Evolutionary conservation across 164 flowering plant genomes (phyloP), one percentile per base, ranked within the genome.

Genomic region (Dillenia suffruticosa): DNA sequence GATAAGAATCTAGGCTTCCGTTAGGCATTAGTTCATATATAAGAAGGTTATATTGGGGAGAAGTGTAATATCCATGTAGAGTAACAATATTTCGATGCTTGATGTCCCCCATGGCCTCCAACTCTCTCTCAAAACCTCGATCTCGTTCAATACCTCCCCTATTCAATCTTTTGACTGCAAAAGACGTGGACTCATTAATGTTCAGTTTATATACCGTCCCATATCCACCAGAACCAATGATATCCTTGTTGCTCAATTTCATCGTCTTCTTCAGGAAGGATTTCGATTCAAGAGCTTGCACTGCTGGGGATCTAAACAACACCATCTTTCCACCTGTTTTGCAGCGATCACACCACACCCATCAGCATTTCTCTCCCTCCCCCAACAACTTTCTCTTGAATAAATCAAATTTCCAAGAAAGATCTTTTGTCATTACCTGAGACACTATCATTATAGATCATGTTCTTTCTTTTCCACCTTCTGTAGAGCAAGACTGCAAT

Each of bases 21-120:
- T 91, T 89, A 8, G 91, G 95, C 99, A 94, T 94, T 1, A 91
- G 84, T 64, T 89, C 97, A 72, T 88, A 94, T 26, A 94, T 86
- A 55, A 94, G 93, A 68, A 91, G 93, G 72, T 91, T 88, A 61
- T 82, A 87, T 32, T 82, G 82, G 58, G 86, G 76, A 12, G 91
- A 75, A 44, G 84, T 80, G 79, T 76, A 94, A 57, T 91, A 90
- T 70, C 97, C 99, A 73, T 86, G 84, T 51, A 91, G 96, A 53
- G 87, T 82, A 9, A 94, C 84, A 52, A 94, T 84, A 65, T 94
- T 94, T 22, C 93, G 66, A 56, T 94, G 99, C 80, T 91, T 94
- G 15, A 94, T 91, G 57, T 91, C 96, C 9, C 90, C 95, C 96
- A 91, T 88, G 6, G 96, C 91, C 63, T 84, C 85, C 66, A 94